Base-by-base conservation (phyloP, 129 eudicot species). In the Artemisia annua region DNA sequence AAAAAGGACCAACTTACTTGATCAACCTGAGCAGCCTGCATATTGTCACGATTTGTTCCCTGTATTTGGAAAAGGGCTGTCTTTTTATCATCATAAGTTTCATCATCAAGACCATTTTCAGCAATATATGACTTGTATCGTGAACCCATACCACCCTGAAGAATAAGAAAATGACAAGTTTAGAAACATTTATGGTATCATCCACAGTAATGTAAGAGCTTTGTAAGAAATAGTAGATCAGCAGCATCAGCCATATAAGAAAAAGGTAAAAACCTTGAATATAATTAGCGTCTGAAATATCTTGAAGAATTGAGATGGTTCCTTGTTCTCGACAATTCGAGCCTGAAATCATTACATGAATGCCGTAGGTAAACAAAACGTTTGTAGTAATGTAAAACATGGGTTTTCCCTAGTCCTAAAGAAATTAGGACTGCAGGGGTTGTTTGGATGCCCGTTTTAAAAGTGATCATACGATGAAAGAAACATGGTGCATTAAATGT, bases 11-110 rank as follows among this genome's bases (percentile, higher is more conserved):
- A 46, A 65, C 72, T 70, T 71, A 79, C 89, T 66, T 78, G 86
- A 75, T 85, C 86, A 71, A 85, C 86, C 82, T 85, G 89, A 67
- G 79, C 61, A 52, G 89, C 89, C 59, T 85, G 89, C 86, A 85
- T 85, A 64, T 82, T 82, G 9, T 56, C 48, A 19, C 82, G 75
- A 70, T 78, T 79, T 54, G 81, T 75, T 75, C 89, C 89, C 79
- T 82, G 89, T 69, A 85, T 79, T 61, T 80, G 81, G 64, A 82
- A 85, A 75, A 85, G 82, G 20, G 86, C 89, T 0, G 84, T 78
- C 58, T 62, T 85, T 56, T 68, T 67, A 72, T 79, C 84, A 67
- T 85, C 77, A 19, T 78, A 81, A 55, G 86, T 85, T 70, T 82
- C 86, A 82, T 85, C 89, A 39, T 67, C 65, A 66, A 82, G 12